Base-by-base conservation (phyloP, 441 rosid genomes). In the Manihot esculenta region DNA sequence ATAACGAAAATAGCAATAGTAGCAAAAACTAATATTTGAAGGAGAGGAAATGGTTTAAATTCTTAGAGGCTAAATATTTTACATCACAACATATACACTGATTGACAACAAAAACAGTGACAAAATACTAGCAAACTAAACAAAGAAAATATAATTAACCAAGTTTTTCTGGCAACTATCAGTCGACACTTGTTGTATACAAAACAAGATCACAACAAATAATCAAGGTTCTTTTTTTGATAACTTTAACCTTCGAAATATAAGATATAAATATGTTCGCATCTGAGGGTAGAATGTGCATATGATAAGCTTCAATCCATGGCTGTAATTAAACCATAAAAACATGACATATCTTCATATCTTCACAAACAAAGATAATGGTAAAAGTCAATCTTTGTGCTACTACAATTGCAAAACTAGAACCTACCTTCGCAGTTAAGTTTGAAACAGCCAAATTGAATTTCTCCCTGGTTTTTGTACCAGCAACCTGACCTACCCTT, bases 381-480 rank as follows among this genome's bases (percentile, higher is more conserved):
- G 55, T 48, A 55, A 35, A 27, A 0, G 35, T 57, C 27, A 49
- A 56, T 49, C 57, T 60, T 44, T 9, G 18, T 17, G 17, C 62
- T 10, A 41, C 21, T n/a, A 41, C 27, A 6, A 71, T 53, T 42
- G 20, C 27, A 57, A n/a, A 0, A 62, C n/a, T 13, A 72, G 59
- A 69, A 76, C 81, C 21, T 72, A 94, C 99, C 90, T 90, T 90
- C 72, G 97, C 77, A 58, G 90, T 79, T 82, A 95, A 77, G 79
- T 92, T 90, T 42, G 96, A 88, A 64, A 90, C 88, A 53, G 99
- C 96, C 59, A 86, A 61, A 76, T 84, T 85, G 70, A 90, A 85
- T 84, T 92, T 95, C 78, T 92, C 98, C 83, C 81, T 82, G 23
- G 99, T 89, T 88, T 92, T 95, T 33, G 94, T 77, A 67, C 99